Conservation (phyloP, 192 early-diverging fungal species). For the Coemansia sp. region DNA sequence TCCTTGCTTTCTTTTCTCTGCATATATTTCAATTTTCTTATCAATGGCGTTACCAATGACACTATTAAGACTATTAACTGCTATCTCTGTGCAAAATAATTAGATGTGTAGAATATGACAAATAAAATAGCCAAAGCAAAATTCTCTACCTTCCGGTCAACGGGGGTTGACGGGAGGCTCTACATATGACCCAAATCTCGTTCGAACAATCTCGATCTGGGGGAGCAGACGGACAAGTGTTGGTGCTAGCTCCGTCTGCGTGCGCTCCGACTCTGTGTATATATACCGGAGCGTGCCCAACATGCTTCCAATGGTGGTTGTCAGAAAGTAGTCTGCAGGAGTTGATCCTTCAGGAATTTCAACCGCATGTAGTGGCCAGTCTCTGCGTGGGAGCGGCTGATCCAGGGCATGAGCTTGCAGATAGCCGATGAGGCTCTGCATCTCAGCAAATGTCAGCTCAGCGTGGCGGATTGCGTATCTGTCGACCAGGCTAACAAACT, state of each 20-base stretch:
- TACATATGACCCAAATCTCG: conserved; percentile 45
- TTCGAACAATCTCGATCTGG: conserved; percentile 21
- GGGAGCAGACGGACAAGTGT: conserved; percentile 20
- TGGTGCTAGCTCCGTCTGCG: conserved; percentile 19
- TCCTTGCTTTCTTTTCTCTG: neutral
- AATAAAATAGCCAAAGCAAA: neutral
- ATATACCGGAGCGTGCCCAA: conserved; percentile 32
- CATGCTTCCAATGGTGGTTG: conserved; percentile 11
- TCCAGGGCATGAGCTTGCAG: conserved; percentile 4
- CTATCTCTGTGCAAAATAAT: no score
- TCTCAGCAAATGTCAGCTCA: conserved; percentile 34
- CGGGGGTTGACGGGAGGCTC: conserved; percentile 7
- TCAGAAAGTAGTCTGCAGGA: neutral
- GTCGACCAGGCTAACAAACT: conserved; percentile 15
- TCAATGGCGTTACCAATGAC: neutral
- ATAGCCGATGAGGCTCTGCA: conserved; percentile 14
- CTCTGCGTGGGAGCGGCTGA: neutral
- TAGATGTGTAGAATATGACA: neutral
- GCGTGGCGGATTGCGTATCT: conserved; percentile 22
- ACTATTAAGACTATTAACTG: no score
- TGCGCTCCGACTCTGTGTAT: conserved; percentile 20
- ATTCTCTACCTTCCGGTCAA: neutral
- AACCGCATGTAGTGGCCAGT: neutral
- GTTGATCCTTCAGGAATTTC: neutral
- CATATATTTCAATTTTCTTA: neutral